Base-by-base conservation (phyloP, 169 alveolate species). In the Plasmodium inui region DNA sequence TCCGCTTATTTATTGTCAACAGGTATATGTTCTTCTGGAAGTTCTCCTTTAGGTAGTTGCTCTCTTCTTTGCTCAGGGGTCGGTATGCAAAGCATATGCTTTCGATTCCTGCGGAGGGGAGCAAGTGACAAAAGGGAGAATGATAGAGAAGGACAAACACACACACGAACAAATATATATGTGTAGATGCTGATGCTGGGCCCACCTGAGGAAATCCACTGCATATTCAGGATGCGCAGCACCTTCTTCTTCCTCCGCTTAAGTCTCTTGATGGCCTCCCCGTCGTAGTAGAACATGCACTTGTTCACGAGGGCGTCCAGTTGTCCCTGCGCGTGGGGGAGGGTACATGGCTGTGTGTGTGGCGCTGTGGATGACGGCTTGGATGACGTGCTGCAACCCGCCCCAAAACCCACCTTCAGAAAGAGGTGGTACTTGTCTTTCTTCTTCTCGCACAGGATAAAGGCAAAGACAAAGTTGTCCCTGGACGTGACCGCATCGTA, bases 201-300 rank as follows among this genome's bases (percentile, higher is more conserved):
- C 22, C 26, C 61, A 85, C 93, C 93, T 53, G 93, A 85, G 10
- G 93, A 85, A 6, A 85, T 85, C 93, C 93, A 85, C 17, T 85
- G 93, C 78, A 85, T 85, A 17, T 85, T 74, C 39, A 85, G 61
- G 39, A 85, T 85, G 78, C 80, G 53, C 4, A 85, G 70, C 3
- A 73, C 93, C 39, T 85, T 85, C 61, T 85, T 85, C 44, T 85
- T 74, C 14, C 79, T 30, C 44, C 93, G 53, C 70, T 85, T 85
- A 55, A 85, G 30, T 14, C 79, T 73, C 30, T 74, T 85, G 37
- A 85, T 85, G 17, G 67, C n/a, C 57, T 57, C 74, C 61, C 93
- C 93, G 61, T 85, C 93, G 32, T 85, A 85, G 39, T 85, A 85
- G 61, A 85, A 85, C 93, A 74, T 85, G 70, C 93, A 85, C 44